phyloP scores from a whole-genome alignment of 2,329 filamentous ascomycete species.

The Neonectria neomacrospora region DNA sequence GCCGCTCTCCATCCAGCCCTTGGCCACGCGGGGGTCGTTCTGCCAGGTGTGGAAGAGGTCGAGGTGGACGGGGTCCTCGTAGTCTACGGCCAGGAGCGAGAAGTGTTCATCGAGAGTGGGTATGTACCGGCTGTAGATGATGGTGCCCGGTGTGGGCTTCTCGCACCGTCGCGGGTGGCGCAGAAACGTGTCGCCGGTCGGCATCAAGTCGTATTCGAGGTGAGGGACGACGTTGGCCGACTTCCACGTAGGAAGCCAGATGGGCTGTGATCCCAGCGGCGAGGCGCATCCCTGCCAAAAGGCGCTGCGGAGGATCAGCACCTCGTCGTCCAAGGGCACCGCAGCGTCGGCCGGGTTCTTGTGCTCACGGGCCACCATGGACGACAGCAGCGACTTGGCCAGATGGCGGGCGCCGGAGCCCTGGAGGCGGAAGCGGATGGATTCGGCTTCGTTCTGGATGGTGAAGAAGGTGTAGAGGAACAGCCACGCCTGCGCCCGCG shows the following conservation, averaged over 20 bases:
- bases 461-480: slow-evolving; percentile 60
- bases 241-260: slow-evolving; percentile 63
- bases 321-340: slow-evolving; percentile 50
- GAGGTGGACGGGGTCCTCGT: slow-evolving; percentile 68
- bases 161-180: slow-evolving; percentile 75
- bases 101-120: slow-evolving; percentile 79
- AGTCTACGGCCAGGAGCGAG: slow-evolving; percentile 76
- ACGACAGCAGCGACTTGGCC: slow-evolving; percentile 51
- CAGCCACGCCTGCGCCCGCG: slow-evolving; percentile 61
- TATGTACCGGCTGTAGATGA: slow-evolving; percentile 80
- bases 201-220: slow-evolving; percentile 48
- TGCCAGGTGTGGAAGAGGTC: slow-evolving; percentile 80
- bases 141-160: slow-evolving; percentile 73
- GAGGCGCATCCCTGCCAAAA: slow-evolving; percentile 77
- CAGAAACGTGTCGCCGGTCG: slow-evolving; percentile 47
- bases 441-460: slow-evolving; percentile 36
- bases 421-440: slow-evolving; percentile 37
- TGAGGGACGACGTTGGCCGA: slow-evolving; percentile 50
- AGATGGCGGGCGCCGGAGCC: slow-evolving; percentile 33
- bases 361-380: slow-evolving; percentile 54
- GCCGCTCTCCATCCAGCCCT: slow-evolving; percentile 81
- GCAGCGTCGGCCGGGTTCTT: slow-evolving; percentile 47
- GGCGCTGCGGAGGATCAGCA: slow-evolving; percentile 59
- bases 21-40: slow-evolving; percentile 80
- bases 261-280: slow-evolving; percentile 69